Conservation (phyloP, 176 grass and related monocot species). For the Phyllostachys edulis region DNA sequence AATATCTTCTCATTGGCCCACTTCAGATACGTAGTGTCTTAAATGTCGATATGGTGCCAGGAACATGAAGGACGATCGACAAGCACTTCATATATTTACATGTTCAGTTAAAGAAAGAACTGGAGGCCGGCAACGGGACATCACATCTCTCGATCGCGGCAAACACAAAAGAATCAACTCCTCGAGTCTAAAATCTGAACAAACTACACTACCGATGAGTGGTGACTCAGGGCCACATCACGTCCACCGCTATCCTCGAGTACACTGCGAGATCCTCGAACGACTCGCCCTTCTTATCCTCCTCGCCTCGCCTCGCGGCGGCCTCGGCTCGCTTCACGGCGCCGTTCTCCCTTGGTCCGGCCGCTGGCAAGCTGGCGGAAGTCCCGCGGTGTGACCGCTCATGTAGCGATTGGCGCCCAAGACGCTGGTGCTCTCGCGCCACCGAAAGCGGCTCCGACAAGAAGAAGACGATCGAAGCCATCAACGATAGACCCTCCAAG, state of each 20-base stretch:
- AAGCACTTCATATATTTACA: background rate
- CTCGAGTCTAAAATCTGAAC: background rate
- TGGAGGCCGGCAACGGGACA: background rate
- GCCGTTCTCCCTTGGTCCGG: background rate
- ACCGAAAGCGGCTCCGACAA: conserved; percentile 52
- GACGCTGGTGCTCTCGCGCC: too few relatives aligned
- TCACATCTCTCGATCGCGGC: background rate
- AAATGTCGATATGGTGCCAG: too few relatives aligned
- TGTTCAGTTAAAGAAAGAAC: background rate
- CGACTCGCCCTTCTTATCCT: background rate
- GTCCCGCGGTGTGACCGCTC: too few relatives aligned
- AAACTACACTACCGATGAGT: background rate
- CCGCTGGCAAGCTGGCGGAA: too few relatives aligned
- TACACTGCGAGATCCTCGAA: conserved; percentile 30
- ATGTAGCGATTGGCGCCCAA: too few relatives aligned
- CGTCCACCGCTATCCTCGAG: conserved; percentile 37
- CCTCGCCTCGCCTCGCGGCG: background rate
- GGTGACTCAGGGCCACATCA: conserved; percentile 47
- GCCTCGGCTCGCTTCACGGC: background rate
- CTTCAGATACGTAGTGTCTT: too few relatives aligned
- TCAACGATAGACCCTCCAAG: background rate
- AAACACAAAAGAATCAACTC: background rate
- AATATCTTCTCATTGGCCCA: too few relatives aligned
- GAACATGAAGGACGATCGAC: background rate
- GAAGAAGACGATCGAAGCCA: conserved; percentile 49